phyloP scores from a whole-genome alignment of 148 eudicot genomes.

The Oxyria digyna region DNA sequence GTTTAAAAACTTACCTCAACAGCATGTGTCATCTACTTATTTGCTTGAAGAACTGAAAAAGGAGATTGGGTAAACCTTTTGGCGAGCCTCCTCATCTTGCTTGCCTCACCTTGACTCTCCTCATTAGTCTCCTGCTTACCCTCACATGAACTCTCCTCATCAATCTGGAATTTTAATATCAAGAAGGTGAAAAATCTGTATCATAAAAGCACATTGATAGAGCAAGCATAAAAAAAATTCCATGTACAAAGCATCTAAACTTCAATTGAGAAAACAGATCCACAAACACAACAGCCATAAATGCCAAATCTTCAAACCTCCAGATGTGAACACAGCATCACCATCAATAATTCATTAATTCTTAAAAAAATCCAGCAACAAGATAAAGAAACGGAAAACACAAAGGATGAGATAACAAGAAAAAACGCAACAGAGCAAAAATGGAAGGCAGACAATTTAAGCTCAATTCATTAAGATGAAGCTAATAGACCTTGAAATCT shows the following conservation, averaged over 20 bases:
- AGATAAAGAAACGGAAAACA: neutral
- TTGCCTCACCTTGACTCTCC: no score
- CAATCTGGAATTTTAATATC: neutral
- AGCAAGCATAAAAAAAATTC: neutral
- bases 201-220: neutral
- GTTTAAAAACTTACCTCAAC: conserved; percentile 49
- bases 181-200: neutral
- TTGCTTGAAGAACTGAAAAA: no score
- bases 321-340: neutral
- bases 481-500: neutral
- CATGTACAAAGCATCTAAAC: neutral
- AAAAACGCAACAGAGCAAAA: neutral
- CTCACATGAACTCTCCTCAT: no score
- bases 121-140: no score
- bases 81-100: no score
- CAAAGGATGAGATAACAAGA: neutral
- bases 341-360: neutral
- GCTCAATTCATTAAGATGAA: neutral
- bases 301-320: conserved; percentile 5
- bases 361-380: neutral
- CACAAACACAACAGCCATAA: conserved; percentile 1
- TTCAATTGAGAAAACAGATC: neutral
- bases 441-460: neutral
- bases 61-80: no score
- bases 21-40: no score